A percentile compares a stretch with the other conserved stretches of the same genome.
Evolutionary conservation across 1,284 basidiomycete species (phyloP).

Genomic region (Cryptococcus wingfieldii): DNA sequence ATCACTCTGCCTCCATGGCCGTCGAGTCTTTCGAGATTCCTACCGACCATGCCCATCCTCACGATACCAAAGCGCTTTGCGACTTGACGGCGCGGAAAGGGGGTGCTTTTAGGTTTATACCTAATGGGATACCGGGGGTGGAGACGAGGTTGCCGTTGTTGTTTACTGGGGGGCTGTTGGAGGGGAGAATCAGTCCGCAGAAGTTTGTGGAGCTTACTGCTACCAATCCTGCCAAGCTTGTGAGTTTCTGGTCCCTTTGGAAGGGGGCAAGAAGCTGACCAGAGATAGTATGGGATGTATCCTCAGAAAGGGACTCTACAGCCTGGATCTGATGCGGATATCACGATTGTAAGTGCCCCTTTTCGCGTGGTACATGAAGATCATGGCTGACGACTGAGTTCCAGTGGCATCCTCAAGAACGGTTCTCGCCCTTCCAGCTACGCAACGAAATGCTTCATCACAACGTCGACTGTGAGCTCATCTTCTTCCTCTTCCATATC

Average conservation of each 20-base stretch:
- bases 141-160: constrained; percentile 18
- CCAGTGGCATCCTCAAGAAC: constrained; percentile 5
- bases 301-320: constrained; percentile 16
- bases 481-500: background rate
- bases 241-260: constrained; percentile 1
- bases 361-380: background rate
- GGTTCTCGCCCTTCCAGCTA: constrained; percentile 2
- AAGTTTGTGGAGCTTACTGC: constrained; percentile 17
- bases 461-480: constrained; percentile 12
- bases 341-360: constrained; percentile 9
- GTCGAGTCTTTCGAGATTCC: background rate
- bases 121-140: constrained; percentile 18
- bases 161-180: constrained; percentile 9
- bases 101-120: constrained; percentile 15
- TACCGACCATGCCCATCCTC: background rate
- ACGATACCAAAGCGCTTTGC: background rate
- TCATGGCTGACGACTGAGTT: background rate
- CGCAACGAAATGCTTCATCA: constrained; percentile 13
- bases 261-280: background rate
- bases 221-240: constrained; percentile 17
- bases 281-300: constrained; percentile 14
- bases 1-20: constrained; percentile 1
- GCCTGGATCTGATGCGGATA: constrained; percentile 19
- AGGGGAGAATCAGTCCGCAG: constrained; percentile 10
- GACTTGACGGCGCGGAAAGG: background rate